Base-by-base conservation (phyloP, 176 grass and related monocot genomes). In the Otatea glauca region DNA sequence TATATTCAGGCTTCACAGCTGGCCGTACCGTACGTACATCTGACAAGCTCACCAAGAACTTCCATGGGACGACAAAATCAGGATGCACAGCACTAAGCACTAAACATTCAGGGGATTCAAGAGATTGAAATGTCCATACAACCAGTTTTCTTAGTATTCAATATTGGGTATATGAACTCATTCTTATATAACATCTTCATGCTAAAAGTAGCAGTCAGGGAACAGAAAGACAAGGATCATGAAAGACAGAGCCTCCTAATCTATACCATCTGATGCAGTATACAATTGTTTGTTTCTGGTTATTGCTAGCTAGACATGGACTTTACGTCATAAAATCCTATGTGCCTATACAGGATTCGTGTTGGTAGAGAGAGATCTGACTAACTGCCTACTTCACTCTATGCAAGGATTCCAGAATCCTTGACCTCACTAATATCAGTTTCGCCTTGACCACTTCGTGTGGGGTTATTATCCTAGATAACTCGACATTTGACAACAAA, bases 321-420 rank as follows among this genome's bases (percentile, higher is more conserved):
- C 62, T 87, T 79, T 90, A 87, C 79, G 87, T n/a, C 80, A 34
- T 44, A 74, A 83, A 83, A 37, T 83, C 59, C 84, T 83, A 83
- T 35, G 21, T 78, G 51, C 29, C 74, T 90, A 27, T 83, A 90
- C 66, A 79, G 12, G 78, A 14, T 78, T 67, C 6, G 16, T 90
- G 27, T 75, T 60, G n/a, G 68, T 66, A 20, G 56, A 29, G 65
- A 78, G n/a, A 66, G 3, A 66, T 87, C 74, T 83, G 27, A 78
- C n/a, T 72, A 78, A 68, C 32, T 79, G 49, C 2, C 60, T 87
- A 77, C 6, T 74, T 89, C 78, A 44, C 80, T 75, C 73, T 84
- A 74, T 75, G 35, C 56, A 90, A 86, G 74, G 78, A 83, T 86
- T 83, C 29, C 80, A 74, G 87, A 73, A 86, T 70, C 75, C 73